Percentiles rank a stretch among this genome's conserved stretches.
These are phyloP conservation scores for Durusdinium trenchii DNA, from an alignment of 73 alveolate species.

Conservation along the genomic window DNA sequence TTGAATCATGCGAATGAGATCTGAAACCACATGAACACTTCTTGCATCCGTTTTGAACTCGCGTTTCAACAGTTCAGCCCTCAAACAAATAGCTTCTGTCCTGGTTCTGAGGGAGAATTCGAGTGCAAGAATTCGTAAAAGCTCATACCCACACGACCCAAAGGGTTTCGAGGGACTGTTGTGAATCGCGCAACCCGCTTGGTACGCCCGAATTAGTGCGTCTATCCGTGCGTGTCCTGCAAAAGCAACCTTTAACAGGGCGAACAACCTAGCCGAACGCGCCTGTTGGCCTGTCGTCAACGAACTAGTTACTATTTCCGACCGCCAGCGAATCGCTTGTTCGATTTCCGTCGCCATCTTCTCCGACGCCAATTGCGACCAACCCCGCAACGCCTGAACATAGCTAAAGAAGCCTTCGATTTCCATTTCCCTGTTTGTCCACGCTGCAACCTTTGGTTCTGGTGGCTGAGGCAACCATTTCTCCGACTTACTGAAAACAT, in stretches of 20 bases:
- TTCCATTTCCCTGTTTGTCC: neutral
- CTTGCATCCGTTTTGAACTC: neutral
- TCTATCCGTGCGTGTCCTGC: neutral
- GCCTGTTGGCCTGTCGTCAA: neutral
- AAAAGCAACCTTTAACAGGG: neutral
- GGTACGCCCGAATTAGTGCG: neutral
- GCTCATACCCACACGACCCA: neutral
- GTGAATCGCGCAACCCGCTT: neutral
- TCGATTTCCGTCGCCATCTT: neutral
- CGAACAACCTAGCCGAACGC: slow-evolving; percentile 31
- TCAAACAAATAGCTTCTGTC: slow-evolving; percentile 8
- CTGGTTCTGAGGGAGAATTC: neutral
- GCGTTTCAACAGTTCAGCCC: slow-evolving; percentile 16
- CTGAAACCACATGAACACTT: neutral
- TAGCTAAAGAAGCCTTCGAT: neutral
- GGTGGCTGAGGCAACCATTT: slow-evolving; percentile 7
- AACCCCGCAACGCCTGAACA: neutral
- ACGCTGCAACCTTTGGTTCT: neutral
- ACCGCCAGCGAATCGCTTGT: neutral
- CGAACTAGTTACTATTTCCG: neutral
- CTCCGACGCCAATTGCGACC: neutral
- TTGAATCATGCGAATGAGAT: neutral
- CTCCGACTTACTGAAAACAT: no score
- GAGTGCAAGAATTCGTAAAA: neutral
- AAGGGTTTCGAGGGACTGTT: neutral